Base-by-base conservation (phyloP, 805 yeast species). In the Monosporozyma yasuniensis region DNA sequence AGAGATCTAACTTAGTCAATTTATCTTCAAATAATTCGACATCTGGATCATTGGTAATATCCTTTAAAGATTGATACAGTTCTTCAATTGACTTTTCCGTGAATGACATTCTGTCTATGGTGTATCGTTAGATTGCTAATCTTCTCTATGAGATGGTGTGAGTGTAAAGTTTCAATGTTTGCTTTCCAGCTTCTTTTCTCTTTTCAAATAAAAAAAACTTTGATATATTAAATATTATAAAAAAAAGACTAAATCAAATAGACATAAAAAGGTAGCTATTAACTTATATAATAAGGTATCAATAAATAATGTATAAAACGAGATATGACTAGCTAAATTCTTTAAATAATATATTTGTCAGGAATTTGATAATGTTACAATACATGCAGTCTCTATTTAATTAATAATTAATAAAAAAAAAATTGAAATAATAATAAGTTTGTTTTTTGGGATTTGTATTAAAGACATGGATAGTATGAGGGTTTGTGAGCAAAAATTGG, bases 21-120 rank as follows among this genome's bases (percentile, higher is more conserved):
- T 74, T 52, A 72, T 73, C 73, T 75, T 81, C 68, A 77, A 76
- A 59, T 70, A 57, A 25, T 43, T 56, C 58, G 4, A 57, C 55
- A 23, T 58, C 57, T 3, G 51, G 58, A 35, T 55, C 61, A 11
- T 52, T 38, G 1, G 60, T 55, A 10, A 57, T 52, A 10, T 60
- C 59, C 42, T 50, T 54, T 21, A 63, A 42, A 32, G 56, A 51
- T 11, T 46, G 44, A 43, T 57, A 63, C 7, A 63, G 51, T 23
- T 55, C 61, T 34, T 59, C 61, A 11, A 60, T 18, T 21, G 60
- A 53, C 32, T 28, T 44, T 12, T 39, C 42, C n/a, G 42, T 39
- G 22, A 39, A 39, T 19, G 42, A 12, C 42, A 39, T 39, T 5
- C 4, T 39, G 42, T 14, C n/a, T 5, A 21, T 39, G 42, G 3